Evolutionary conservation across 116 monocot genomes (phyloP).

Genomic region (Thalassia testudinum): DNA sequence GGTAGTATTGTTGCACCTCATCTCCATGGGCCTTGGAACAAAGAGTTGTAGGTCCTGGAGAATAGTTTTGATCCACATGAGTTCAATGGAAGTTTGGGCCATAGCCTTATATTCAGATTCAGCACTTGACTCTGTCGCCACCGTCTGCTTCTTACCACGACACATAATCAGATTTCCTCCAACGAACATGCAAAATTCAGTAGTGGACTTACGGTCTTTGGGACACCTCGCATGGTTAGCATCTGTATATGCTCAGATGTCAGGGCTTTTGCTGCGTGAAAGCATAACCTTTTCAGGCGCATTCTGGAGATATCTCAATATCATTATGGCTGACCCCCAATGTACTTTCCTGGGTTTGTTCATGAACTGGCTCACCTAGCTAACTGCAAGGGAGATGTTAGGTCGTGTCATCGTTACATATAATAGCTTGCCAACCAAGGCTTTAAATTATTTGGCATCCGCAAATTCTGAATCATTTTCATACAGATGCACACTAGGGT

Average conservation of each 20-base stretch:
- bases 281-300: background rate
- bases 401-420: no score
- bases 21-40: background rate
- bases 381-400: no score
- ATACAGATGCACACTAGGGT: no score
- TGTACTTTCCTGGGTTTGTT: no score
- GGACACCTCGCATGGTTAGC: background rate
- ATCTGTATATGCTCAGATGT: background rate
- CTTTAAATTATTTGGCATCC: background rate
- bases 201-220: background rate
- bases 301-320: no score
- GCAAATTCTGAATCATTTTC: no score
- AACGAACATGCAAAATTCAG: background rate
- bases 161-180: background rate
- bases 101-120: background rate
- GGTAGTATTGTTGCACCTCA: background rate
- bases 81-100: background rate
- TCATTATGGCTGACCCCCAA: no score
- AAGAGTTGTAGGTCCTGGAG: background rate
- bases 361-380: background rate
- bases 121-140: background rate
- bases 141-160: background rate
- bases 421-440: no score
- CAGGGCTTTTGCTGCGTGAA: background rate
- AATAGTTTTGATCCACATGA: background rate